A percentile compares a stretch with the other conserved stretches of the same genome.
These are phyloP conservation scores for Omphalotus olearius DNA, from an alignment of 1,284 basidiomycete genomes.

Conservation along the genomic window DNA sequence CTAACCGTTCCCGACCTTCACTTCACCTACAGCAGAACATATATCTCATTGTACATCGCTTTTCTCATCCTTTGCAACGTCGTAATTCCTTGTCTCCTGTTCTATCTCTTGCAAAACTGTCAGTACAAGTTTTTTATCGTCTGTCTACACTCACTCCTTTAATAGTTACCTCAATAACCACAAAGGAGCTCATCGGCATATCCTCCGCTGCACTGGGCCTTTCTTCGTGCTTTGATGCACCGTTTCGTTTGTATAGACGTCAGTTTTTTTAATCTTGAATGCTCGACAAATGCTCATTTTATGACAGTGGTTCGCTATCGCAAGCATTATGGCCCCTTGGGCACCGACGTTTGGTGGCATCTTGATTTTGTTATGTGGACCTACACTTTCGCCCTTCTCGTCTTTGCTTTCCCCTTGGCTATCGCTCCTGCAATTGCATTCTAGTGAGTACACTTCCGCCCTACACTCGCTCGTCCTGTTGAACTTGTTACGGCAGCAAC, in stretches of 20 bases:
- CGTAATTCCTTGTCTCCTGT: constrained; percentile 23
- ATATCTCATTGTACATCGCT: constrained; percentile 17
- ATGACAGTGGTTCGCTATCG: constrained; percentile 19
- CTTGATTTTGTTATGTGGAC: constrained; percentile 30
- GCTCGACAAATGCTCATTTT: not conserved
- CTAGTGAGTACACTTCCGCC: constrained; percentile 14
- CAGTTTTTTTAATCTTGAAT: constrained; percentile 10
- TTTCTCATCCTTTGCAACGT: constrained; percentile 26
- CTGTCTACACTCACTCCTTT: not conserved
- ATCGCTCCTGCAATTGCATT: constrained; percentile 23
- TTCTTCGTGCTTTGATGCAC: constrained; percentile 28
- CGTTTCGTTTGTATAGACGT: constrained; percentile 26
- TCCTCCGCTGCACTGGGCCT: constrained; percentile 25
- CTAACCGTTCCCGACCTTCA: constrained; percentile 9
- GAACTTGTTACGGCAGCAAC: constrained; percentile 16
- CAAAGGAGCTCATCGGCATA: constrained; percentile 23
- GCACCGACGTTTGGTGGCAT: constrained; percentile 25
- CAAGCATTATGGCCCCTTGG: constrained; percentile 22
- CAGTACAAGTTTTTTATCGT: constrained; percentile 5
- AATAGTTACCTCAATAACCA: constrained; percentile 22
- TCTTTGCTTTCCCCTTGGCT: constrained; percentile 25
- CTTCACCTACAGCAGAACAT: constrained; percentile 7
- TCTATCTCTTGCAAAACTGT: constrained; percentile 24
- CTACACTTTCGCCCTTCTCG: constrained; percentile 23
- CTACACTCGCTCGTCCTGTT: not conserved